A percentile compares a stretch with the other conserved stretches of the same genome.
These are phyloP conservation scores for Sugiyamaella paludigena DNA, from an alignment of 1,139 yeast genomes.

Conservation along the genomic window DNA sequence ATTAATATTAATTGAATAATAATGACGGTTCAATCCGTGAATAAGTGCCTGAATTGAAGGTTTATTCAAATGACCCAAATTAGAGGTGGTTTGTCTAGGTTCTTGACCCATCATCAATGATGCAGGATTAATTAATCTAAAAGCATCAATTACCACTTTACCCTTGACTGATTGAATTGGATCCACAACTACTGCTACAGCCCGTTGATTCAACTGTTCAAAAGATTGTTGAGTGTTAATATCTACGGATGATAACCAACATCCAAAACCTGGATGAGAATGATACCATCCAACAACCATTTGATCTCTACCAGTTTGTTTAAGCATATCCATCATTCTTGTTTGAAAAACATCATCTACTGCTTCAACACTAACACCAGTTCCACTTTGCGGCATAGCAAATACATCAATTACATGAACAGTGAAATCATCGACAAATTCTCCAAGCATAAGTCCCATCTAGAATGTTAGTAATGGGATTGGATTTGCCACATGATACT, in stretches of 20 bases:
- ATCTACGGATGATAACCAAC: constrained; percentile 97
- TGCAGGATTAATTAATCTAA: constrained; percentile 86
- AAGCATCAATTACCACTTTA: constrained; percentile 97
- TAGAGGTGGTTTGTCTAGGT: constrained; percentile 96
- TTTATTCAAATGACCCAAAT: constrained; percentile 90
- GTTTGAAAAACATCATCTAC: constrained; percentile 99
- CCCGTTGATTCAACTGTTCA: constrained; percentile 90
- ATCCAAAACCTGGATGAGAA: constrained; percentile 99
- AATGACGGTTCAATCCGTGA: constrained; percentile 96
- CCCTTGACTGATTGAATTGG: constrained; percentile 99
- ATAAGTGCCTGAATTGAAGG: constrained; percentile 98
- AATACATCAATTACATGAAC: constrained; percentile 96
- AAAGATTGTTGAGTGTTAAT: constrained; percentile 96
- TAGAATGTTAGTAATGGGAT: constrained; percentile 14
- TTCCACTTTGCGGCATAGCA: constrained; percentile 96
- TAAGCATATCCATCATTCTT: constrained; percentile 98
- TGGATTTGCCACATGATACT: no score
- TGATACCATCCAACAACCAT: constrained; percentile 99
- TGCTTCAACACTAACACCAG: constrained; percentile 98
- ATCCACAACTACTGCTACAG: constrained; percentile 97
- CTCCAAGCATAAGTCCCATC: constrained; percentile 99
- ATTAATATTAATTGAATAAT: constrained; percentile 91
- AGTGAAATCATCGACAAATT: constrained; percentile 95
- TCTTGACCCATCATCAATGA: constrained; percentile 94
- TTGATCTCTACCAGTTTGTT: constrained; percentile 97